Base-by-base conservation (phyloP, 129 eudicot species). In the Cynara cardunculus region DNA sequence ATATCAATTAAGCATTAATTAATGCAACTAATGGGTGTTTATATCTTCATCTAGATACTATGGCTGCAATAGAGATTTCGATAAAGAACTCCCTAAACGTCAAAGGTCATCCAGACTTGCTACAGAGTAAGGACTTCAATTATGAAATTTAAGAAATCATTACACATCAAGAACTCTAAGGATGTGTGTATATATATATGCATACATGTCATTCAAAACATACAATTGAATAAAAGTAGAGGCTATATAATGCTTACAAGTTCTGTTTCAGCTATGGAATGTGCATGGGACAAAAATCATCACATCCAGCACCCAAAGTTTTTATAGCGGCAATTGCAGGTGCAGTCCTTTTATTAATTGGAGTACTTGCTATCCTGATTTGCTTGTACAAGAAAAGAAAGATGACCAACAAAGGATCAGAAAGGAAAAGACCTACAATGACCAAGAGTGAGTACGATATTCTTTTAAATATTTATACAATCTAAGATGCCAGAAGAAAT, bases 31-130 rank as follows among this genome's bases (percentile, higher is more conserved):
- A 84, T 62, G 16, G 75, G 19, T 32, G 41, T 77, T 31, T 24
- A 11, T 77, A 30, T 80, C 62, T 73, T 61, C 80, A 46, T 82
- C 66, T 76, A 92, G 97, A 70, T 85, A 88, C 75, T 92, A 83
- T 34, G 93, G 95, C 71, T 90, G 97, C 94, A 92, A 90, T 86
- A 67, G 69, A 26, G 71, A 82, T 71, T 61, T 90, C 78, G 84
- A 76, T 82, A 84, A 75, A 82, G 85, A 83, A 75, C 85, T 88
- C 78, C 87, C 91, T 13, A 72, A 76, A 70, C 79, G 79, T 81
- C 75, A 80, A 19, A 75, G 87, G 74, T 82, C 85, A 79, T 77
- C 91, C 74, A 88, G 61, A 78, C 78, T 92, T 78, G 73, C 73
- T 26, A 90, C 97, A 85, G 95, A 92, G 97, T 92, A 92, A 74